These are phyloP conservation scores for Pulveroboletus sp. DNA, from an alignment of 768 basidiomycete species.

Conservation along the genomic window DNA sequence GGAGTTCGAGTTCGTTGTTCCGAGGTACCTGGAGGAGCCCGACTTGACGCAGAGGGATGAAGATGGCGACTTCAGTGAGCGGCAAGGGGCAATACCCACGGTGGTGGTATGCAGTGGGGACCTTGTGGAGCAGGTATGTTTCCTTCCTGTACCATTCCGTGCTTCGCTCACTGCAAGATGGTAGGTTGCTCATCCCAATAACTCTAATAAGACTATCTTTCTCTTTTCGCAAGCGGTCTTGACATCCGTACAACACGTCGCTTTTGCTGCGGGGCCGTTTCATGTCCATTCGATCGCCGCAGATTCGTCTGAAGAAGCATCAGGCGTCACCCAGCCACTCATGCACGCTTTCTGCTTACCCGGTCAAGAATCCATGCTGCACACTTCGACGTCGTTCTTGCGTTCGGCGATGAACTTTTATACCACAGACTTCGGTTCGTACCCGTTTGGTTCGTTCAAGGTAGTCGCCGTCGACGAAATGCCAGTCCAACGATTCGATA, in stretches of 20 bases:
- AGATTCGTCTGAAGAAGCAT: conserved; percentile 60
- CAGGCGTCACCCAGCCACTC: conserved; percentile 58
- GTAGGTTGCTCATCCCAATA: conserved; percentile 89
- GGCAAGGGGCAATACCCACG: conserved; percentile 63
- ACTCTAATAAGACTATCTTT: conserved; percentile 92
- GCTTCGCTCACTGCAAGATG: conserved; percentile 6
- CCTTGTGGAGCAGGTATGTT: conserved; percentile 81
- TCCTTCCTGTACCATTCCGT: conserved; percentile 3
- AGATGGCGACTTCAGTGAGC: conserved; percentile 42
- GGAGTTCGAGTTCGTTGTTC: conserved; percentile 97
- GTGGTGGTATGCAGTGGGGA: conserved; percentile 94
- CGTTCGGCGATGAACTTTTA: conserved; percentile 91
- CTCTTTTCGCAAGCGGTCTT: conserved; percentile 81
- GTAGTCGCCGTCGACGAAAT: conserved; percentile 91
- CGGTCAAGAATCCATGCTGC: conserved; percentile 71
- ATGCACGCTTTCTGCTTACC: conserved; percentile 94
- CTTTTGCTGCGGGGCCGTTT: conserved; percentile 95
- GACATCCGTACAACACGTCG: conserved; percentile 94
- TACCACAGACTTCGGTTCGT: conserved; percentile 87
- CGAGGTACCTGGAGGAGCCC: conserved; percentile 67
- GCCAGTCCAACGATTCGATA: conserved; percentile 75
- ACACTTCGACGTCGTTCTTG: conserved; percentile 67
- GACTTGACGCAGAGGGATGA: conserved; percentile 34
- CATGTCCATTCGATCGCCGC: conserved; percentile 66
- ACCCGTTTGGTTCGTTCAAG: conserved; percentile 94